These are phyloP conservation scores for Symbiodinium pilosum DNA, from an alignment of 73 alveolate species.

Conservation along the genomic window DNA sequence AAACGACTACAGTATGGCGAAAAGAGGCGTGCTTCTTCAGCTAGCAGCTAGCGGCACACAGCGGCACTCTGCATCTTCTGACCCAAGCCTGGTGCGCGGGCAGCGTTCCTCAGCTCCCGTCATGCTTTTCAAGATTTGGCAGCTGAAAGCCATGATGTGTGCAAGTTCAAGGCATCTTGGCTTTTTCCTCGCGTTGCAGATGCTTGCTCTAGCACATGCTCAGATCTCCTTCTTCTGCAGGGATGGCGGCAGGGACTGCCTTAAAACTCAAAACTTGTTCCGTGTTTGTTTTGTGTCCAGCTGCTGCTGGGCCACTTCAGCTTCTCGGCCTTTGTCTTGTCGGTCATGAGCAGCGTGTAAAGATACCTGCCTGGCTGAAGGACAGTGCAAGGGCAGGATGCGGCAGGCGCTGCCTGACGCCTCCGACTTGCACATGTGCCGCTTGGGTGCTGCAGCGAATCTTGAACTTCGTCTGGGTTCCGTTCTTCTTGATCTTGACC, in stretches of 20 bases:
- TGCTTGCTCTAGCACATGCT: too few species aligned
- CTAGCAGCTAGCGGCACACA: too few species aligned
- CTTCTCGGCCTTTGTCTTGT: conserved; percentile 96
- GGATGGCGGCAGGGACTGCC: conserved; percentile 96
- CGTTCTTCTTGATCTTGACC: conserved; percentile 95
- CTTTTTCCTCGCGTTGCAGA: too few species aligned
- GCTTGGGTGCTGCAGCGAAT: conserved; percentile 41
- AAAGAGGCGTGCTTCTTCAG: too few species aligned
- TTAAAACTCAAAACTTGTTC: not conserved
- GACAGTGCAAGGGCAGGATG: not conserved
- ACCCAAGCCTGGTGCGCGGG: too few species aligned
- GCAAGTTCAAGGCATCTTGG: too few species aligned
- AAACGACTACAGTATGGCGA: too few species aligned
- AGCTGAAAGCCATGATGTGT: too few species aligned
- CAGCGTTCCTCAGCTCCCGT: too few species aligned
- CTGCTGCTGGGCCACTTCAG: not conserved
- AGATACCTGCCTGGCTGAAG: conserved; percentile 94
- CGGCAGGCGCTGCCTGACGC: not conserved
- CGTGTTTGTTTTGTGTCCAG: not conserved
- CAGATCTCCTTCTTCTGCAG: conserved; percentile 95
- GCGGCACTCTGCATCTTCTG: too few species aligned
- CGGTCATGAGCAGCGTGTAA: conserved; percentile 96
- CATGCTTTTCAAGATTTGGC: too few species aligned
- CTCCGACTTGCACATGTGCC: not conserved
- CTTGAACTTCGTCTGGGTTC: conserved; percentile 97